phyloP scores from a whole-genome alignment of 345 rosid genomes.

The Aethionema arabicum region DNA sequence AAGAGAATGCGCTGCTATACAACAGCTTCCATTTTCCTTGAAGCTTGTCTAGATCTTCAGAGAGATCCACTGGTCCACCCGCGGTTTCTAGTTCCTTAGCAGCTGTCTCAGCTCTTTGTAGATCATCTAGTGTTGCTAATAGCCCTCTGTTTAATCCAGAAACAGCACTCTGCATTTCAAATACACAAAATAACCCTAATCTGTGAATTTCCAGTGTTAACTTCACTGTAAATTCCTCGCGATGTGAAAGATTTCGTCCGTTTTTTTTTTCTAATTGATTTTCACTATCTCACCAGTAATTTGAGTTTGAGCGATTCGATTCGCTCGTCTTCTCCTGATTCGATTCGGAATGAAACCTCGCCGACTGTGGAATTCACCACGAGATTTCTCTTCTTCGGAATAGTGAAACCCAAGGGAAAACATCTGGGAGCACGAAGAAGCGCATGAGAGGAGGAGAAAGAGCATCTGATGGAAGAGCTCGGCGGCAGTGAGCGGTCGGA shows the following conservation, averaged over 20 bases:
- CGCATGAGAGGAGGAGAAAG: slow-evolving; percentile 1
- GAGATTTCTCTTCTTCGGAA: slow-evolving; percentile 28
- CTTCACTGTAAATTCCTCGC: background rate
- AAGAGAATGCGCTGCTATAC: slow-evolving; percentile 92
- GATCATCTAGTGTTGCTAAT: slow-evolving; percentile 64
- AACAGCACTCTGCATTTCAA: slow-evolving; percentile 58
- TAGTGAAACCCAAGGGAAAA: slow-evolving; percentile 2
- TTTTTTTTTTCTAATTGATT: background rate
- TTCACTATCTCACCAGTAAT: slow-evolving; percentile 47
- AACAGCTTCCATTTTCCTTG: slow-evolving; percentile 92
- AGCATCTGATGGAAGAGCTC: background rate
- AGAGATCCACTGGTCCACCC: slow-evolving; percentile 67
- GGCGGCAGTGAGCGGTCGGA: slow-evolving; percentile 20
- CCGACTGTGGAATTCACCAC: slow-evolving; percentile 44
- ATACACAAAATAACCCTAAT: background rate
- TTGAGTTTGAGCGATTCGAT: slow-evolving; percentile 52
- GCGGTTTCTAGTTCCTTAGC: slow-evolving; percentile 74
- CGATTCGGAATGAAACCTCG: slow-evolving; percentile 43
- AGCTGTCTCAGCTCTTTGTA: slow-evolving; percentile 61
- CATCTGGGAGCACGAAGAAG: background rate
- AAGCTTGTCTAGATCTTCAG: slow-evolving; percentile 51
- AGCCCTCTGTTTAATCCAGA: slow-evolving; percentile 91
- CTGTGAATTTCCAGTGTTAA: background rate
- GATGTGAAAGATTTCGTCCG: background rate
- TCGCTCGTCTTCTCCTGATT: slow-evolving; percentile 24